phyloP scores from a whole-genome alignment of 1,139 yeast genomes.

The Yamadazyma atlantica region DNA sequence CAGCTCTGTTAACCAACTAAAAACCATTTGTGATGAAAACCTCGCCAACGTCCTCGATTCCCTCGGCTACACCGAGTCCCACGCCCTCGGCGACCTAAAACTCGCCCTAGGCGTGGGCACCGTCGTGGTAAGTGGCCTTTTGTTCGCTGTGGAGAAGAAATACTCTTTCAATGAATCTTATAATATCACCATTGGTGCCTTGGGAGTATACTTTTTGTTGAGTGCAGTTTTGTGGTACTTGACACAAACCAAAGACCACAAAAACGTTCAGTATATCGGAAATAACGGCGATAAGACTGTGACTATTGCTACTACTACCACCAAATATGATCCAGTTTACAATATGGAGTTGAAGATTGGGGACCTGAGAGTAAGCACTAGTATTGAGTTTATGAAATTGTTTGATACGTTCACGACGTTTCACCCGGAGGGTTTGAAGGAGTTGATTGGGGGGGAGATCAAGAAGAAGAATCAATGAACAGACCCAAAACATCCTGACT shows the following conservation, averaged over 20 bases:
- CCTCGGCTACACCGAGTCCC: constrained; percentile 65
- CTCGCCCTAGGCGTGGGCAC: constrained; percentile 68
- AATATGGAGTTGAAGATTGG: constrained; percentile 28
- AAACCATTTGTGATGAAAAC: constrained; percentile 51
- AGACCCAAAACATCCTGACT: too few relatives aligned
- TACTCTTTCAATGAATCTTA: constrained; percentile 41
- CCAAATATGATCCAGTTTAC: constrained; percentile 47
- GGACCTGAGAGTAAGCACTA: constrained; percentile 20
- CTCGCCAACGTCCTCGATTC: constrained; percentile 46
- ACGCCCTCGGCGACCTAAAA: constrained; percentile 57
- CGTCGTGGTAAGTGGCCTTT: constrained; percentile 62
- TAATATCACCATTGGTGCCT: constrained; percentile 29
- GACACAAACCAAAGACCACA: constrained; percentile 36
- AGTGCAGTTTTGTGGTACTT: constrained; percentile 51
- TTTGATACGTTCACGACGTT: constrained; percentile 50
- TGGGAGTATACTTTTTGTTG: constrained; percentile 56
- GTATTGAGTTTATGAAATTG: constrained; percentile 40
- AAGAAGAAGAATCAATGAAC: constrained; percentile 19
- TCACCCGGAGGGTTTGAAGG: constrained; percentile 39
- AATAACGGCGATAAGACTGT: constrained; percentile 37
- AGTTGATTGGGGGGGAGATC: constrained; percentile 29
- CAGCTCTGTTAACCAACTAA: constrained; percentile 48
- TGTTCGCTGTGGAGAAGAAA: constrained; percentile 69
- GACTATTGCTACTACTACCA: constrained; percentile 38
- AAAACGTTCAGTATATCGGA: constrained; percentile 64